Evolutionary conservation across 2,329 filamentous ascomycete genomes (phyloP), one percentile per base, ranked within the genome.

Genomic region (Colletotrichum scovillei): DNA sequence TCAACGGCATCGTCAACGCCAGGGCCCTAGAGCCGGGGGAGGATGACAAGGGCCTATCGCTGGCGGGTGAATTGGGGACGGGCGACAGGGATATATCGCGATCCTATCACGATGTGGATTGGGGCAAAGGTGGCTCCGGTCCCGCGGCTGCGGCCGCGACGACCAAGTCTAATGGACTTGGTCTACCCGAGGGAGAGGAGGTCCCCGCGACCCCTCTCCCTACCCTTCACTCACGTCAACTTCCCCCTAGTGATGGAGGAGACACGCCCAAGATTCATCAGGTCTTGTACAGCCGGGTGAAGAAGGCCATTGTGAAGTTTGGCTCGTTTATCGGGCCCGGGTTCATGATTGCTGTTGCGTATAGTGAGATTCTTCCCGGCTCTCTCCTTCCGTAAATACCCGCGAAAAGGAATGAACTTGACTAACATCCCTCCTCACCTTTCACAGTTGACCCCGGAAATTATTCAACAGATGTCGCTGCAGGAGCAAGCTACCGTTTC

Each of bases 381-480:
- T 19, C 14, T 7, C 38, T 42, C n/a, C 49, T n/a, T 14, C 30
- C 42, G 16, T 9, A 9, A 9, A 49, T n/a, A 35, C 28, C 5
- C 26, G 24, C 46, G n/a, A 16, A 26, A 12, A 28, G 22, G 5
- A 24, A 9, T 22, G 5, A 19, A 49, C 19, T 11, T 8, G 32
- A 56, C 53, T 62, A 57, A 53, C 22, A 28, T 22, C 3, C 16
- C 0, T 5, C 26, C 35, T 14, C 4, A 2, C 24, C 28, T 9
- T 24, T 16, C 28, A 22, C 30, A 88, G 86, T 90, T 76, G 89
- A 90, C 74, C 89, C 87, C 63, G 91, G 91, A 72, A 94, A 94
- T 80, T 94, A 94, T 79, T 87, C 92, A 1, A 94, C 92, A 24
- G 92, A 92, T 79, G 89, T 93, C 60, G 89, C 91, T 8, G 92